A percentile compares a stretch with the other conserved stretches of the same genome.
phyloP scores from a whole-genome alignment of 768 basidiomycete genomes.

The Boletus eberwhitei region DNA sequence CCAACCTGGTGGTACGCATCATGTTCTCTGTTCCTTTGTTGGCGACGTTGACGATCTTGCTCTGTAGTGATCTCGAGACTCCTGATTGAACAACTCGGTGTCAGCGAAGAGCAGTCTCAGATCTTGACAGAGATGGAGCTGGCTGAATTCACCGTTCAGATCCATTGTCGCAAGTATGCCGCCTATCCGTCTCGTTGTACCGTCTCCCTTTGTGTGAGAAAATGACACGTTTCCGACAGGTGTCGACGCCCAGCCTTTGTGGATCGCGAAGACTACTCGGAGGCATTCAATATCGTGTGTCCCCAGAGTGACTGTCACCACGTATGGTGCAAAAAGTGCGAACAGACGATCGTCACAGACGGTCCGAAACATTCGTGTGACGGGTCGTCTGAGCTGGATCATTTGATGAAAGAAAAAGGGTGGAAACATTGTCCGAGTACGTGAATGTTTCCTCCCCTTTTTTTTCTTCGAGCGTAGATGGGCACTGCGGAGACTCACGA shows the following conservation, averaged over 20 bases:
- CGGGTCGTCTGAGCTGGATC: constrained; percentile 50
- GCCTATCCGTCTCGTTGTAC: not conserved
- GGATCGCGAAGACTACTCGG: constrained; percentile 46
- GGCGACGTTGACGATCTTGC: not conserved
- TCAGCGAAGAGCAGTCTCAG: constrained; percentile 40
- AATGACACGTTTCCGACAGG: constrained; percentile 29
- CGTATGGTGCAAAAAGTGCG: constrained; percentile 62
- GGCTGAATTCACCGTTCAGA: constrained; percentile 38
- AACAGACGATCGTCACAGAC: constrained; percentile 34
- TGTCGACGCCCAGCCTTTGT: constrained; percentile 49
- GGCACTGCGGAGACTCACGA: not conserved
- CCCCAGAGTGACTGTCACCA: constrained; percentile 46
- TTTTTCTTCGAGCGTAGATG: not conserved
- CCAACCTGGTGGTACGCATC: constrained; percentile 33
- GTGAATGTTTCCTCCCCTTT: constrained; percentile 1
- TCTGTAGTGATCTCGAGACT: constrained; percentile 37
- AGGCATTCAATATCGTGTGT: constrained; percentile 43
- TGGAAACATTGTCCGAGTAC: constrained; percentile 65
- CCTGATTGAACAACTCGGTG: constrained; percentile 43
- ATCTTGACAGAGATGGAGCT: constrained; percentile 48
- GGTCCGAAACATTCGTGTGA: constrained; percentile 56
- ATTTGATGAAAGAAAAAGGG: constrained; percentile 50
- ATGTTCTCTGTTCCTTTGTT: not conserved
- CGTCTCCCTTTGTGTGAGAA: not conserved
- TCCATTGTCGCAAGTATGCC: constrained; percentile 50